Base-by-base conservation (phyloP, 2,329 filamentous ascomycete species). In the Botrytis sinoallii region DNA sequence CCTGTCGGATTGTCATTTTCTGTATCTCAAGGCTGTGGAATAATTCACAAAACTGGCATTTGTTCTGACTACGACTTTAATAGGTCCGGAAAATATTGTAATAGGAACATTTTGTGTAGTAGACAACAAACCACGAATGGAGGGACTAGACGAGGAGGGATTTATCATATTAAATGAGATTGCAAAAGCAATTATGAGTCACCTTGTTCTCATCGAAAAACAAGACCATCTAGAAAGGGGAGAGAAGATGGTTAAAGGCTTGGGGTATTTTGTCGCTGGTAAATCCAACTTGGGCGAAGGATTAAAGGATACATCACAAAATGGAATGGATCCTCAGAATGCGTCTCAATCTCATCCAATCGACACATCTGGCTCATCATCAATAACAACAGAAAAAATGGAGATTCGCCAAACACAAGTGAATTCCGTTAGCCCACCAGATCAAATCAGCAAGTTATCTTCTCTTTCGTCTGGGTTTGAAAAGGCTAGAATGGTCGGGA, bases 101-200 rank as follows among this genome's bases (percentile, higher is more conserved):
- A 88, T 92, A 70, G 90, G 90, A 22, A 86, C 86, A 20, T 88
- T 88, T 72, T 88, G 87, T 72, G 85, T 91, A 3, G 82, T 90
- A 3, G 89, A 91, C 75, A 85, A 87, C 46, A 83, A 83, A 25
- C 85, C 88, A 0, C 86, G 88, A 29, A 77, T 85, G 65, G 71
- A 68, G 18, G 87, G 86, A 0, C 77, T 92, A 12, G 82, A 83
- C 16, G 75, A 81, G 0, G 83, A 84, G 20, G 85, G 88, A 44
- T 75, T 87, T 1, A 82, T 84, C 20, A 88, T 88, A 67, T 82
- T 92, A 79, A 85, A 86, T 66, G 87, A 88, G 59, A 84, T 91
- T 78, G 83, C 86, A 0, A 82, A 82, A 29, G 85, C 88, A 6
- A 83, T 89, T 7, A 88, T 90, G 82, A 85, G 88, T 29, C 89